phyloP scores from a whole-genome alignment of 805 yeast species.

The Blastobotrys americana region DNA sequence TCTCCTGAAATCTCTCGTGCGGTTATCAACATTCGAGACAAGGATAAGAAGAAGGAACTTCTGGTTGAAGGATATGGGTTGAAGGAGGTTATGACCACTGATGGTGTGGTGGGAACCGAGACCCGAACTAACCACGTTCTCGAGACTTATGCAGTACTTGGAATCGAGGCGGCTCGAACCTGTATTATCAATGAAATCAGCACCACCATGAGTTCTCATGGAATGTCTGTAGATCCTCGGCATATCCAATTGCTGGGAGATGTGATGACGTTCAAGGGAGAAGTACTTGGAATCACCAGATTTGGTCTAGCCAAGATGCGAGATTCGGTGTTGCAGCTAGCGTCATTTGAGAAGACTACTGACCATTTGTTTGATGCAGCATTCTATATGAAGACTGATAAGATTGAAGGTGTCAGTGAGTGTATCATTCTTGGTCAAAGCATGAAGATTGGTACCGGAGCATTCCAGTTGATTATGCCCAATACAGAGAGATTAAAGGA shows the following conservation, averaged over 20 bases:
- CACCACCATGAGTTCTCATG: conserved; percentile 97
- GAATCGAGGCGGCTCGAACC: conserved; percentile 95
- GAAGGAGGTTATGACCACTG: conserved; percentile 93
- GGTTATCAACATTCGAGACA: conserved; percentile 86
- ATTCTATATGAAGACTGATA: conserved; percentile 92
- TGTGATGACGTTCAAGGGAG: conserved; percentile 98
- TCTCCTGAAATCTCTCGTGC: conserved; percentile 88
- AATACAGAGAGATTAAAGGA: conserved; percentile 15
- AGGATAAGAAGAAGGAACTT: conserved; percentile 73
- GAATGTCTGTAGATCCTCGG: conserved; percentile 99
- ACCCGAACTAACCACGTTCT: conserved; percentile 88
- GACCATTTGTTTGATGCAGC: conserved; percentile 98
- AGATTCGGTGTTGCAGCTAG: conserved; percentile 93
- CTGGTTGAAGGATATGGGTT: conserved; percentile 97
- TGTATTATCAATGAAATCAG: conserved; percentile 92
- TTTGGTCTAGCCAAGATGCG: conserved; percentile 98
- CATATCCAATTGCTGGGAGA: conserved; percentile 96
- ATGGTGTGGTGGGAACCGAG: conserved; percentile 84
- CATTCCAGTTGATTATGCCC: conserved; percentile 61
- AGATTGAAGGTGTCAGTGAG: conserved; percentile 95
- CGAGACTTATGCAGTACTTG: conserved; percentile 82
- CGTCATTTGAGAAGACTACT: conserved; percentile 96
- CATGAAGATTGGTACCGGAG: conserved; percentile 96
- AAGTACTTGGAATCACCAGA: conserved; percentile 94
- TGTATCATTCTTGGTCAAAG: conserved; percentile 97